phyloP scores from a whole-genome alignment of 495 filamentous ascomycete species.

The Cenococcum geophilum region DNA sequence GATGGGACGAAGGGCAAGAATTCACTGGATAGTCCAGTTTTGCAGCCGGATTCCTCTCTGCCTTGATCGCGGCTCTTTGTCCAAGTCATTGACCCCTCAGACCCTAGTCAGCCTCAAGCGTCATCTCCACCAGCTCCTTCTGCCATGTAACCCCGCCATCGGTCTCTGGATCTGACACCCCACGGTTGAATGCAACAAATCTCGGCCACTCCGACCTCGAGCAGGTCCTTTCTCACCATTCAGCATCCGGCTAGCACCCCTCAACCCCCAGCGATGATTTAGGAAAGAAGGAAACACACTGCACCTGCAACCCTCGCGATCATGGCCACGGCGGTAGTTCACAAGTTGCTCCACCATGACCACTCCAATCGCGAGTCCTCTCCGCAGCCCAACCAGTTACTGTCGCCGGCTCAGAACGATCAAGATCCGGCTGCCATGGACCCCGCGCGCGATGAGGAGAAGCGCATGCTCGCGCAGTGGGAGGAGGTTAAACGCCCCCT shows the following conservation, averaged over 20 bases:
- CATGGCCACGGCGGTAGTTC: constrained; percentile 28
- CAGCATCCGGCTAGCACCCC: neutral
- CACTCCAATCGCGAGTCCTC: constrained; percentile 8
- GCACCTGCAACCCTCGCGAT: neutral
- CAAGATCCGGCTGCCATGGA: constrained; percentile 24
- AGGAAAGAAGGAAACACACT: neutral
- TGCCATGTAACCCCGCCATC: constrained; percentile 5
- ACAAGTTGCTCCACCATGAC: constrained; percentile 19
- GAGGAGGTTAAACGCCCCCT: constrained; percentile 42
- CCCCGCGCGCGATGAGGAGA: constrained; percentile 44
- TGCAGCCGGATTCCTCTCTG: neutral
- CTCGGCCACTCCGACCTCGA: constrained; percentile 14
- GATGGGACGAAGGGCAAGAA: neutral
- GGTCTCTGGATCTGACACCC: constrained; percentile 15
- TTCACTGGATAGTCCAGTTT: neutral
- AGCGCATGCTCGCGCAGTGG: constrained; percentile 44
- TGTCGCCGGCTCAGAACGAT: constrained; percentile 3
- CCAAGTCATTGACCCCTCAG: neutral
- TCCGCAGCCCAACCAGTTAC: neutral
- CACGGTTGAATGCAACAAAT: constrained; percentile 24
- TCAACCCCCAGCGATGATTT: neutral
- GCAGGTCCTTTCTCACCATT: constrained; percentile 5
- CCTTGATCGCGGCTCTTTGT: constrained; percentile 1
- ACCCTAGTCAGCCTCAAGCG: constrained; percentile 5
- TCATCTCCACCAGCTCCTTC: constrained; percentile 2